phyloP scores from a whole-genome alignment of 768 basidiomycete species.

The Guyanaporus albipodus region DNA sequence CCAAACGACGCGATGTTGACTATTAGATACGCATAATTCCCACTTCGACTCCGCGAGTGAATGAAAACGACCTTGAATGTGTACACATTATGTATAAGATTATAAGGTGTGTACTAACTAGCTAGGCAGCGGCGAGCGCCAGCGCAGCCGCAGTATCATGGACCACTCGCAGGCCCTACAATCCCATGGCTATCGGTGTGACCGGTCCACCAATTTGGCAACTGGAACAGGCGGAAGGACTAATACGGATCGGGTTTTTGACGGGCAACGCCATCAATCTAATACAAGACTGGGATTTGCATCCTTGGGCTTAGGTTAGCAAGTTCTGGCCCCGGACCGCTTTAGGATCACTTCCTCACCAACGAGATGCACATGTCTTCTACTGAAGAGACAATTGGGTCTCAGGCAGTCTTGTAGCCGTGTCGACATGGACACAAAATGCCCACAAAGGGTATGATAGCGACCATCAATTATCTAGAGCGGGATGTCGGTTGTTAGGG shows the following conservation, averaged over 20 bases:
- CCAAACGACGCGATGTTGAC: too few species aligned
- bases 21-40: too few species aligned
- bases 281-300: conserved; percentile 51
- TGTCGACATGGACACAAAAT: conserved; percentile 72
- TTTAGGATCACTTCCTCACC: conserved; percentile 34
- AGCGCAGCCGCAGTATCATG: conserved; percentile 18
- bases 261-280: conserved; percentile 66
- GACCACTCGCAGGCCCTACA: conserved; percentile 3
- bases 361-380: conserved; percentile 52
- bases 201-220: conserved; percentile 25
- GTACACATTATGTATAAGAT: conserved; percentile 24
- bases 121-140: conserved; percentile 15
- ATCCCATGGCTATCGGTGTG: conserved; percentile 16
- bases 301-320: conserved; percentile 37
- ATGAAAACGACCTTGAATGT: too few species aligned
- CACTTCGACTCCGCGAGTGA: not conserved
- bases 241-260: conserved; percentile 68
- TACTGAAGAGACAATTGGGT: conserved; percentile 67
- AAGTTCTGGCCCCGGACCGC: not conserved
- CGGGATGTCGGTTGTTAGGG: not conserved
- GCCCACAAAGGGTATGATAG: conserved; percentile 63
- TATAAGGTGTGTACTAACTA: conserved; percentile 19
- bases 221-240: conserved; percentile 42
- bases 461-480: conserved; percentile 72
- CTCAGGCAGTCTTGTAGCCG: conserved; percentile 61